Conservation (phyloP, 2,329 filamentous ascomycete species). For the Coniella vitis region DNA sequence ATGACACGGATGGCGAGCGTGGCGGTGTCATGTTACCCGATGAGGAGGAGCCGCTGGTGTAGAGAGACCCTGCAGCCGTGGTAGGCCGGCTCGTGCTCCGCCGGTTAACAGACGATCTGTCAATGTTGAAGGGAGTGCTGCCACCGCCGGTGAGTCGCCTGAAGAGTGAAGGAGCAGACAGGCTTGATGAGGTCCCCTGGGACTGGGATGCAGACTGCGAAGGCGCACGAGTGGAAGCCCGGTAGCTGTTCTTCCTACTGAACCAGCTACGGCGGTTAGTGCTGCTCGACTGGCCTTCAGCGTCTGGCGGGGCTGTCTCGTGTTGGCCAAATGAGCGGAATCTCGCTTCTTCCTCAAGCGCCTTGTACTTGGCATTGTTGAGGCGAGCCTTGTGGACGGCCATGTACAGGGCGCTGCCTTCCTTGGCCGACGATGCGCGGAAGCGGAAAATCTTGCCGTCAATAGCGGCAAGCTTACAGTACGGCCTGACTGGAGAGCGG, state of each 20-base stretch:
- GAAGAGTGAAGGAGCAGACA: constrained; percentile 71
- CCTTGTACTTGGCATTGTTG: constrained; percentile 83
- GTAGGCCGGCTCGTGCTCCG: constrained; percentile 33
- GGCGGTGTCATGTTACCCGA: constrained; percentile 41
- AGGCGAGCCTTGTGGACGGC: constrained; percentile 84
- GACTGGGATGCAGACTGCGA: constrained; percentile 60
- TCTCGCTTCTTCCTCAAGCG: constrained; percentile 57
- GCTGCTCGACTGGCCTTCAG: constrained; percentile 34
- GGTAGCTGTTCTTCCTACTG: constrained; percentile 58
- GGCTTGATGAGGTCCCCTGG: constrained; percentile 57
- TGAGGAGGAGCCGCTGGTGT: constrained; percentile 52
- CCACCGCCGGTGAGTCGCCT: constrained; percentile 67
- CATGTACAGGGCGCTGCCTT: constrained; percentile 76
- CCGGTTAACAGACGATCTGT: constrained; percentile 65
- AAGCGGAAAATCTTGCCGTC: constrained; percentile 79
- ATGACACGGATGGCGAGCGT: constrained; percentile 52
- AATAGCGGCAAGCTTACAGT: constrained; percentile 61
- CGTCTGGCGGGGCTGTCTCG: constrained; percentile 42
- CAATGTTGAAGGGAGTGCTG: constrained; percentile 71
- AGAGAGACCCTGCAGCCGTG: constrained; percentile 51
- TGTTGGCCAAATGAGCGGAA: constrained; percentile 65
- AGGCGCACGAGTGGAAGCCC: constrained; percentile 54
- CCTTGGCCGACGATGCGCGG: constrained; percentile 67
- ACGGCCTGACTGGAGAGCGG: constrained; percentile 70
- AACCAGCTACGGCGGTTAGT: constrained; percentile 50